phyloP scores from a whole-genome alignment of 345 rosid species.

The Eucalyptus tenuipes region DNA sequence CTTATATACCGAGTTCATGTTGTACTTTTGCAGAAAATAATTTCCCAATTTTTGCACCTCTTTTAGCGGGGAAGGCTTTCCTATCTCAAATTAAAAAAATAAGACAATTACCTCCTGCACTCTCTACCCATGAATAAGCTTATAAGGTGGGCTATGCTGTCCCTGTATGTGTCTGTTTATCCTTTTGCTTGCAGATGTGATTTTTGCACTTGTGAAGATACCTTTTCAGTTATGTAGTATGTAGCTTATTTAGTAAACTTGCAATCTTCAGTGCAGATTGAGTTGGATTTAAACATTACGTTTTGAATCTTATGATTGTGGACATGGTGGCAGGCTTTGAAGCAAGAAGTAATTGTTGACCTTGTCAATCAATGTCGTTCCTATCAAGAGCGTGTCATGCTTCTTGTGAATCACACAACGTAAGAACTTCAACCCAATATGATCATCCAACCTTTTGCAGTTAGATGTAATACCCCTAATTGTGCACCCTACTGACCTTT shows the following conservation, averaged over 20 bases:
- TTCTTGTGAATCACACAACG: conserved; percentile 66
- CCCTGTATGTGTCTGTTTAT: neutral
- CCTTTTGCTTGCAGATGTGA: neutral
- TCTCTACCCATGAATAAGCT: neutral
- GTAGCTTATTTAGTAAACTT: neutral
- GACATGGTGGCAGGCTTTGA: conserved; percentile 45
- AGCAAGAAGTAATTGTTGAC: conserved; percentile 83
- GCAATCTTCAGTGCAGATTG: neutral
- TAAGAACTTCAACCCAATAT: conserved; percentile 17
- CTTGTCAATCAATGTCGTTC: conserved; percentile 85
- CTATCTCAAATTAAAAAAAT: neutral
- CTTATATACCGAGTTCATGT: neutral
- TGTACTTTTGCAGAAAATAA: neutral
- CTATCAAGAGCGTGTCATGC: conserved; percentile 72
- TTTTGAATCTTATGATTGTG: neutral
- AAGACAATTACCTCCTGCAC: neutral
- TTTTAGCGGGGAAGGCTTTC: neutral
- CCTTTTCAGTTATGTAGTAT: neutral
- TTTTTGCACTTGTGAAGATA: neutral
- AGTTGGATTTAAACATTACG: neutral
- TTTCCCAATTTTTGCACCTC: neutral
- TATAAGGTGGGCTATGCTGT: neutral
- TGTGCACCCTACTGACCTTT: neutral
- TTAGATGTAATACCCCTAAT: conserved; percentile 1
- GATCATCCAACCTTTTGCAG: neutral